Evolutionary conservation across 345 rosid species (phyloP), one percentile per base, ranked within the genome.

Genomic region (Tarenaya hassleriana): DNA sequence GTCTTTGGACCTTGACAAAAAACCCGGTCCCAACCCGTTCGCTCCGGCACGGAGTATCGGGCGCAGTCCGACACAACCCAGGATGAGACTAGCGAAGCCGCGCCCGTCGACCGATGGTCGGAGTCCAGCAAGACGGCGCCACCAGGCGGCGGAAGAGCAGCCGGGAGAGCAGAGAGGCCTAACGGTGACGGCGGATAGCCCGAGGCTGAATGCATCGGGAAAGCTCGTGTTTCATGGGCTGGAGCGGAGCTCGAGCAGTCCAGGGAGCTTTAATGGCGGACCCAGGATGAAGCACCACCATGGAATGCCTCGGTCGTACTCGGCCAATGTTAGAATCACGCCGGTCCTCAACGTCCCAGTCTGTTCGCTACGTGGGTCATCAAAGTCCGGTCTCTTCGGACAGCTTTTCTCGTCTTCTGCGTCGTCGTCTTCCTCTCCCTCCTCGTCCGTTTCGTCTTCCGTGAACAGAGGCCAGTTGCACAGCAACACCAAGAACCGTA

Each of bases 211-310:
- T 48, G 83, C 99, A 0, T 92, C 94, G 0, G 99, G 99, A 5
- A 92, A 88, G 60, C 70, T 92, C 29, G 88, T 88, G 55, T 92
- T 85, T 51, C 88, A 92, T 50, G 78, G 83, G 70, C 59, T 92
- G 32, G 99, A 83, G 67, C 71, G 99, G 61, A 92, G 99, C 52
- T 88, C 97, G 1, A 92, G 99, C 55, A 92, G 99, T 67, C 99
- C 97, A 8, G 88, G 99, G 19, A 85, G 85, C 67, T 24, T 24
- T 24, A 24, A 24, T 24, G 29, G 29, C 29, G 29, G 29, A 24
- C 29, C 29, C 29, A 24, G 29, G 29, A 2, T 24, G 29, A 24
- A 24, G 29, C 29, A 24, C 29, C 2, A 24, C 29, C 74, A 86
- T 58, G 94, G 97, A 1, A 77, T 92, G 82, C 97, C 88, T 61